Evolutionary conservation across 331 rosid species (phyloP), one percentile per base, ranked within the genome.

Genomic region (Malus hybrid): DNA sequence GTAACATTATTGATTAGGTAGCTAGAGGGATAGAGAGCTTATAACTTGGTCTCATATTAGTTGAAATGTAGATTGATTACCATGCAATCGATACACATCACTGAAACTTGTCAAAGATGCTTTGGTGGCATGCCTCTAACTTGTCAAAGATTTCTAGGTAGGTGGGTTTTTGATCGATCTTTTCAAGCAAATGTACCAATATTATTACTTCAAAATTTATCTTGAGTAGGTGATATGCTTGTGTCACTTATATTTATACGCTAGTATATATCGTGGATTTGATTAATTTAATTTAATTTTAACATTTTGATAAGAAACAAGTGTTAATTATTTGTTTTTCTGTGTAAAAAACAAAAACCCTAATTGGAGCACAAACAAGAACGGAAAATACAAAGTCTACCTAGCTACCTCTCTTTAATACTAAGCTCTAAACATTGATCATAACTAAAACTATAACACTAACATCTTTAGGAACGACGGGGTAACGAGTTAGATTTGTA

Each of bases 71-170:
- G 65, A 67, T 63, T 53, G 44, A 8, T 50, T 73, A 44, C 39
- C 29, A 24, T 72, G 64, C 57, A 58, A 72, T 39, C 46, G 68
- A 72, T 22, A 39, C 58, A 39, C 0, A 58, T 63, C 36, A 15
- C 52, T n/a, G 16, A 26, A 61, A 62, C 77, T 73, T 44, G 69
- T 62, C 77, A 73, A 73, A 61, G 75, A 44, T 28, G 69, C 4
- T 33, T 65, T 18, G 16, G 13, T 63, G 15, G 13, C n/a, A 63
- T 29, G 62, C 34, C 30, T 16, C n/a, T 22, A n/a, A 63, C 70
- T 62, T 62, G 70, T 28, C 77, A 74, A 62, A 62, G 69, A 30
- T 33, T 80, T 57, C 50, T 70, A 24, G 77, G 73, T 82, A 10
- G 68, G 75, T 66, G 76, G 74, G 26, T 7, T 66, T 50, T 66